Conservation (phyloP, 768 basidiomycete species). For the Boletus sp. region DNA sequence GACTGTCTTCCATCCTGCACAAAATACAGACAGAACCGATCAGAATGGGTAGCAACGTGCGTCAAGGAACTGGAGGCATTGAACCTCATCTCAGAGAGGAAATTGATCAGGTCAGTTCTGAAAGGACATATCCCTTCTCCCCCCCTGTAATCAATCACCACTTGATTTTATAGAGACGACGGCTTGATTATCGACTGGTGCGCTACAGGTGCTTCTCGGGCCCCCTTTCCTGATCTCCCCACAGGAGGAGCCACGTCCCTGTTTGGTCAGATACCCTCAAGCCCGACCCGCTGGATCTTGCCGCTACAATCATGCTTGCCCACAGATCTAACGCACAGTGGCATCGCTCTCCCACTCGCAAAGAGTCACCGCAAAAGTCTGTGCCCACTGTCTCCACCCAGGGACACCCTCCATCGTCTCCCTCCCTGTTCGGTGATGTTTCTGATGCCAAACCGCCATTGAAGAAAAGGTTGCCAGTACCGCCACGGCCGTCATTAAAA, state of each 20-base stretch:
- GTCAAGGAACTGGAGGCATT: slow-evolving; percentile 18
- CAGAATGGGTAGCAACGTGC: slow-evolving; percentile 19
- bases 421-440: neutral
- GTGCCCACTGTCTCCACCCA: neutral
- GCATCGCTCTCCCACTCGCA: neutral
- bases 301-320: slow-evolving; percentile 22
- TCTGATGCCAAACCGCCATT: neutral
- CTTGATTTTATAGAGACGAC: slow-evolving; percentile 22
- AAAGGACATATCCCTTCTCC: neutral
- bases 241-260: slow-evolving; percentile 29
- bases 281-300: slow-evolving; percentile 27
- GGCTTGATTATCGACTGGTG: slow-evolving; percentile 32
- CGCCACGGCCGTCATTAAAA: slow-evolving; percentile 16
- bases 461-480: slow-evolving; percentile 18
- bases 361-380: neutral
- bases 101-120: slow-evolving; percentile 26
- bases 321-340: slow-evolving; percentile 26
- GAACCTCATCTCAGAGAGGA: slow-evolving; percentile 23
- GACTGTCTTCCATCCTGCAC: slow-evolving; percentile 22
- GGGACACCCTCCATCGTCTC: neutral
- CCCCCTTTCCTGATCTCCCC: neutral
- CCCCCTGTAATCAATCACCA: neutral
- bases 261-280: slow-evolving; percentile 32
- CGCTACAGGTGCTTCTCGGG: neutral
- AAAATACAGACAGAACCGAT: slow-evolving; percentile 20